These are phyloP conservation scores for Exophiala sideris DNA, from an alignment of 2,329 filamentous ascomycete genomes.

Conservation along the genomic window DNA sequence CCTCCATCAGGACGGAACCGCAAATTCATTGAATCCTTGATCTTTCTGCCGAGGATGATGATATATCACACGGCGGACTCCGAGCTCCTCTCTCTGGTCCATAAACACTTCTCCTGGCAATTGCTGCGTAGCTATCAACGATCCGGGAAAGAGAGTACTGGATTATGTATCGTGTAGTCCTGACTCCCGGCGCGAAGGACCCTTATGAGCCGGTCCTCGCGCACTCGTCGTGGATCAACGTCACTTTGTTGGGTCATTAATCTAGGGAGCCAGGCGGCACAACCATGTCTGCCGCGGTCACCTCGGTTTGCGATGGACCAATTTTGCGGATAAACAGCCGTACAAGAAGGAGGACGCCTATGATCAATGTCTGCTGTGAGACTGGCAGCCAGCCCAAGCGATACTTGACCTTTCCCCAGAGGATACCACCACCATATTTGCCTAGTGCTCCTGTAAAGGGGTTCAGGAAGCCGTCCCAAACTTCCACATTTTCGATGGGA, in stretches of 20 bases:
- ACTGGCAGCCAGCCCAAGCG: slow-evolving; percentile 4
- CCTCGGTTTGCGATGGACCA: not conserved
- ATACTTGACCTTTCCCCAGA: slow-evolving; percentile 1
- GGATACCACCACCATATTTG: not conserved
- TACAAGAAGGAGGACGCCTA: not conserved
- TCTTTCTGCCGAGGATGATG: too few relatives aligned
- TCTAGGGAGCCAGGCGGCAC: not conserved
- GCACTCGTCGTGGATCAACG: not conserved
- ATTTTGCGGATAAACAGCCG: not conserved
- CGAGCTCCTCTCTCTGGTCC: not conserved
- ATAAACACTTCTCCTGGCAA: not conserved
- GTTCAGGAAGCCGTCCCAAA: slow-evolving; percentile 4
- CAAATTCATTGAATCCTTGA: too few relatives aligned
- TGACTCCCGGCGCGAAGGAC: not conserved
- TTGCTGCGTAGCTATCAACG: not conserved
- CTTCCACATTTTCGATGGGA: not conserved
- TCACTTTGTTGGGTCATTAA: not conserved
- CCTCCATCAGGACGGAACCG: too few relatives aligned
- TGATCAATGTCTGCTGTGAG: not conserved
- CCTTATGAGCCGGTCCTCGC: not conserved
- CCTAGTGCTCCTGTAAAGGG: slow-evolving; percentile 3
- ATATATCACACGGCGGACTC: not conserved
- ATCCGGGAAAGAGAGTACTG: not conserved
- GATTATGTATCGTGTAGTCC: not conserved
- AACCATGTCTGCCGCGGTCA: not conserved